phyloP scores from a whole-genome alignment of 306 rosid genomes.

The Biancaea sappan region DNA sequence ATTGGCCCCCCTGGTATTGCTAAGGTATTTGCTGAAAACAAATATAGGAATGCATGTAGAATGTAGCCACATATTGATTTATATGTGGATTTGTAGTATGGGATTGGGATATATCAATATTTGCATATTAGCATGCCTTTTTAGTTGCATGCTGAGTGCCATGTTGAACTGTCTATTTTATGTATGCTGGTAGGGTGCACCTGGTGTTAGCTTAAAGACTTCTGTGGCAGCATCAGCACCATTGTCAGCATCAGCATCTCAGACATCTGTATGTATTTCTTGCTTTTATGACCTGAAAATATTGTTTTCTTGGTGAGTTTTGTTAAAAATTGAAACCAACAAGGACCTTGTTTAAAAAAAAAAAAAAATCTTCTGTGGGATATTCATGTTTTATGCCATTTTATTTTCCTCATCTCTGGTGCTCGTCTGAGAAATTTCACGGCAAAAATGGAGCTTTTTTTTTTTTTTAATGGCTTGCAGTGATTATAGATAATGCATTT shows the following conservation, averaged over 20 bases:
- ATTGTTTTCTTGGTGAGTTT: neutral
- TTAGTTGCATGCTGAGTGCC: neutral
- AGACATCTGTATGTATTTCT: slow-evolving; percentile 64
- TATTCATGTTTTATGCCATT: slow-evolving; percentile 23
- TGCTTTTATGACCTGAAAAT: slow-evolving; percentile 27
- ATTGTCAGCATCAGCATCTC: slow-evolving; percentile 61
- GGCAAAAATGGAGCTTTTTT: neutral
- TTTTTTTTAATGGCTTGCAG: slow-evolving; percentile 17
- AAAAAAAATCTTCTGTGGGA: neutral
- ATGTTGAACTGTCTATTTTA: slow-evolving; percentile 15
- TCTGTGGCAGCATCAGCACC: slow-evolving; percentile 53
- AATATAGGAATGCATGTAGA: neutral
- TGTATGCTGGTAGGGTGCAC: slow-evolving; percentile 62
- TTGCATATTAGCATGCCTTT: slow-evolving; percentile 11
- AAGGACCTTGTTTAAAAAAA: slow-evolving; percentile 22
- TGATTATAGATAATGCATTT: slow-evolving; percentile 30
- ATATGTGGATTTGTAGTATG: slow-evolving; percentile 22
- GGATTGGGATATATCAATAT: slow-evolving; percentile 24
- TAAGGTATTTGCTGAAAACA: slow-evolving; percentile 59
- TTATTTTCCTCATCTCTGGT: neutral
- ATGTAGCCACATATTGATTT: slow-evolving; percentile 1
- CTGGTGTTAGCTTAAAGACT: slow-evolving; percentile 68
- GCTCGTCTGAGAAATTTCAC: neutral
- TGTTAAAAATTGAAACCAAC: slow-evolving; percentile 21
- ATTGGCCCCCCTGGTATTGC: slow-evolving; percentile 76